Conservation (phyloP, 176 grass and related monocot species). For the Zoysia pacifica region DNA sequence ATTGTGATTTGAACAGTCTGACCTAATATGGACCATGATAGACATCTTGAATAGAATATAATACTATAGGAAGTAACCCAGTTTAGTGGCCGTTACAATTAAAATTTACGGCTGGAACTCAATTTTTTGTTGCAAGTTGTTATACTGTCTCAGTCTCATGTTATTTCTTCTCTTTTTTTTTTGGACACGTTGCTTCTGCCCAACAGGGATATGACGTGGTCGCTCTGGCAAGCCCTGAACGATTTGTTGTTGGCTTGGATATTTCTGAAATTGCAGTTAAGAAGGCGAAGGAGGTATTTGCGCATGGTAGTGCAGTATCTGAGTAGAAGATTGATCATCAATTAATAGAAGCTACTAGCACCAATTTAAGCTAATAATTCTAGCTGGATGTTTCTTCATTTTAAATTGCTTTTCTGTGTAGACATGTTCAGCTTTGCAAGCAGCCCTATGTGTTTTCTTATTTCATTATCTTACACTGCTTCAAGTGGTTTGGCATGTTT, state of each 20-base stretch:
- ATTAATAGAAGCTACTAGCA: not conserved
- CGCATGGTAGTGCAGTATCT: conserved; percentile 8
- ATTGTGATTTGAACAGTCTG: not conserved
- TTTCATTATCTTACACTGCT: not conserved
- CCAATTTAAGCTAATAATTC: not conserved
- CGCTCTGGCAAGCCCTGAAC: conserved; percentile 56
- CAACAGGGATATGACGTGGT: conserved; percentile 88
- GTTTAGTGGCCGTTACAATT: not conserved
- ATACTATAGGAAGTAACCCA: not conserved
- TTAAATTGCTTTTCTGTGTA: not conserved
- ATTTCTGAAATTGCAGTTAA: conserved; percentile 61
- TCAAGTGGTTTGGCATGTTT: not conserved
- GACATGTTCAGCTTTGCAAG: not conserved
- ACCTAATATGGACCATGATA: not conserved
- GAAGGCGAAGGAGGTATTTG: conserved; percentile 73
- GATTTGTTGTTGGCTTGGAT: conserved; percentile 86
- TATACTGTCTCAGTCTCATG: not conserved
- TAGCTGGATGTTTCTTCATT: not conserved
- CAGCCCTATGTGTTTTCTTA: conserved; percentile 2
- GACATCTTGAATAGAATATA: not conserved
- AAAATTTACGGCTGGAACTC: not conserved
- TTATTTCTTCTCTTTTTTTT: not conserved
- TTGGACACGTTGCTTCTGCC: conserved; percentile 14
- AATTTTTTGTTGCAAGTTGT: not conserved
- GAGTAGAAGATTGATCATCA: conserved; percentile 3